Conservation (phyloP, 2,329 filamentous ascomycete species). For the Xylariaceae sp. region DNA sequence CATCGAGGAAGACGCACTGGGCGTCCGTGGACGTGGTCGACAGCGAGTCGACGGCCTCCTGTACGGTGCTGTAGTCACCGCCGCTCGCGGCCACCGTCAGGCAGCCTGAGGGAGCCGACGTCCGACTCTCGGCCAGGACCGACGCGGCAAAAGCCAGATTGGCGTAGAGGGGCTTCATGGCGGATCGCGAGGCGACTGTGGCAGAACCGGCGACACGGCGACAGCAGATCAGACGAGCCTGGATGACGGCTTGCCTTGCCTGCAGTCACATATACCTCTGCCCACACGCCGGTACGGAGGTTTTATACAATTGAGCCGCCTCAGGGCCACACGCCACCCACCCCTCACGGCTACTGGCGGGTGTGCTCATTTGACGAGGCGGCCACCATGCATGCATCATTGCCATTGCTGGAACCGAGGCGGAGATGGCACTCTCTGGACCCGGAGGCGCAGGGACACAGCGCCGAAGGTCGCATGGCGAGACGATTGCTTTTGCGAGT, state of each 20-base stretch:
- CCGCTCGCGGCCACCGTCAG: conserved; percentile 36
- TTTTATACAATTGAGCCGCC: not conserved
- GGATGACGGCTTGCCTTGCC: not conserved
- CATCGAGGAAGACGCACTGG: conserved; percentile 55
- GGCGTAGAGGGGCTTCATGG: conserved; percentile 11
- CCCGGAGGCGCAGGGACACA: too few species aligned
- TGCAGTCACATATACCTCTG: not conserved
- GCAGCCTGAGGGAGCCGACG: conserved; percentile 37
- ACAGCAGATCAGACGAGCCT: not conserved
- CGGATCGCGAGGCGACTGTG: not conserved
- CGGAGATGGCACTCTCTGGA: not conserved
- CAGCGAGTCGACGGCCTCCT: conserved; percentile 50
- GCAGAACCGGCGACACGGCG: too few species aligned
- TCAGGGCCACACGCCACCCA: not conserved
- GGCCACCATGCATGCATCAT: not conserved
- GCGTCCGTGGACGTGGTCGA: conserved; percentile 37
- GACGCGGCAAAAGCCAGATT: conserved; percentile 8
- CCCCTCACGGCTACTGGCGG: not conserved
- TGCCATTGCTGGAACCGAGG: not conserved
- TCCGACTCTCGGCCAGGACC: conserved; percentile 25
- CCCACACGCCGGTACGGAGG: not conserved
- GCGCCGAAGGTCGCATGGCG: too few species aligned
- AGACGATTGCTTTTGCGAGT: not conserved
- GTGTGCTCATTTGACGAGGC: not conserved
- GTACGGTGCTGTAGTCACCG: conserved; percentile 32